Base-by-base conservation (phyloP, 2,329 filamentous ascomycete species). In the Cyclaneusma minus region DNA sequence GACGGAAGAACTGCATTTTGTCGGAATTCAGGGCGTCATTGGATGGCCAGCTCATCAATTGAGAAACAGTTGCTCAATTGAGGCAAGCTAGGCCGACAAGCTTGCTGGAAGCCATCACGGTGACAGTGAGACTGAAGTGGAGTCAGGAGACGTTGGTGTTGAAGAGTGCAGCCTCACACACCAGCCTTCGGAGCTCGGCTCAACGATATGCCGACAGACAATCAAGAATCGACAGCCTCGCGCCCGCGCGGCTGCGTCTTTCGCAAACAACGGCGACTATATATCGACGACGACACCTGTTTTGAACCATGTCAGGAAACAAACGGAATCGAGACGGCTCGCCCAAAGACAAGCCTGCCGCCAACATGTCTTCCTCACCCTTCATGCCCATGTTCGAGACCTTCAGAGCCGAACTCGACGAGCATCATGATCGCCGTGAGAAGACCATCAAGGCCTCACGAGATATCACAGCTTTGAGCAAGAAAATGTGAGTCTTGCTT, bases 381-480 rank as follows among this genome's bases (percentile, higher is more conserved):
- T 74, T 69, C 45, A 69, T 71, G 34, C 52, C 73, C 37, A 84
- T 95, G 65, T 98, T 98, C 49, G 77, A 82, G 50, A 56, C 51
- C 6, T 93, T 95, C 49, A 76, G 85, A 27, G 64, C 77, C 43
- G 85, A 94, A 53, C 62, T 98, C 15, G 89, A 98, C 45, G 72
- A 89, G 53, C 87, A 95, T 48, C 82, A 98, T 51, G 89, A 95
- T 52, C 75, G 89, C 10, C 68, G 84, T 30, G 85, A 94, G 56
- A 70, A 78, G 28, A 72, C 93, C 39, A 80, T 91, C 45, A 98
- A 95, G 58, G 77, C 75, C 3, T 91, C 82, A 6, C 64, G 87
- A 35, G 89, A 98, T 50, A 80, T 98, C 31, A 98, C 89, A 5
- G 84, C 83, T 0, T 61, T 84, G 28, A 93, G 83, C 54, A 98